These are phyloP conservation scores for Microstroma glucosiphilum DNA, from an alignment of 1,284 basidiomycete genomes.

Conservation along the genomic window DNA sequence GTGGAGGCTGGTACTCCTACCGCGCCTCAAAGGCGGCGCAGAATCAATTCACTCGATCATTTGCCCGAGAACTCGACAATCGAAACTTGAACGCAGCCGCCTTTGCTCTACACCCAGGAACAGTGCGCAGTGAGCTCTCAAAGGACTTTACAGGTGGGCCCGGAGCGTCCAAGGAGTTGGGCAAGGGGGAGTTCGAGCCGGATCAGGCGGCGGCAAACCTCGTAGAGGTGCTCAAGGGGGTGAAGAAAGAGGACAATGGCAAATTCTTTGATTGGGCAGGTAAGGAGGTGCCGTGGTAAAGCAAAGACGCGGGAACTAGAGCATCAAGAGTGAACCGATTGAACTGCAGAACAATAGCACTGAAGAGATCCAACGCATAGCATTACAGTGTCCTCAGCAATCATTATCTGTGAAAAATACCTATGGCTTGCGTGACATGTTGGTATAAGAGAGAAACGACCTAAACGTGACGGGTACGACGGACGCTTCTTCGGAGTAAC, in stretches of 20 bases:
- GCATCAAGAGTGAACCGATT: neutral
- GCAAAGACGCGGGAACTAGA: neutral
- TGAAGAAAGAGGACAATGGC: conserved; percentile 58
- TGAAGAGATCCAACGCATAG: too few species aligned
- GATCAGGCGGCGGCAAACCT: conserved; percentile 61
- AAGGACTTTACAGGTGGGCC: conserved; percentile 47
- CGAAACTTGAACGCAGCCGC: conserved; percentile 58
- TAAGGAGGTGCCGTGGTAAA: conserved; percentile 55
- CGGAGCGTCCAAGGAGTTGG: conserved; percentile 32
- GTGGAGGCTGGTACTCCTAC: conserved; percentile 68
- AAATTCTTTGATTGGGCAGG: conserved; percentile 67
- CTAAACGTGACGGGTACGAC: too few species aligned
- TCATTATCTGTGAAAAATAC: too few species aligned
- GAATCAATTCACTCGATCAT: conserved; percentile 66
- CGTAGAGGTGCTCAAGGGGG: conserved; percentile 56
- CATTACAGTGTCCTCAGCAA: too few species aligned
- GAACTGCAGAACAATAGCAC: too few species aligned
- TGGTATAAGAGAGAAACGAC: too few species aligned
- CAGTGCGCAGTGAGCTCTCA: conserved; percentile 58
- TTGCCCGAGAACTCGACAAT: conserved; percentile 61
- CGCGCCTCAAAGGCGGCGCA: conserved; percentile 68
- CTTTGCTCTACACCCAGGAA: conserved; percentile 51
- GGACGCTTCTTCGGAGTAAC: too few species aligned
- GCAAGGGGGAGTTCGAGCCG: conserved; percentile 58
- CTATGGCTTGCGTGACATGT: too few species aligned